Base-by-base conservation (phyloP, 1,284 basidiomycete genomes). In the Sphagnurus paluster region DNA sequence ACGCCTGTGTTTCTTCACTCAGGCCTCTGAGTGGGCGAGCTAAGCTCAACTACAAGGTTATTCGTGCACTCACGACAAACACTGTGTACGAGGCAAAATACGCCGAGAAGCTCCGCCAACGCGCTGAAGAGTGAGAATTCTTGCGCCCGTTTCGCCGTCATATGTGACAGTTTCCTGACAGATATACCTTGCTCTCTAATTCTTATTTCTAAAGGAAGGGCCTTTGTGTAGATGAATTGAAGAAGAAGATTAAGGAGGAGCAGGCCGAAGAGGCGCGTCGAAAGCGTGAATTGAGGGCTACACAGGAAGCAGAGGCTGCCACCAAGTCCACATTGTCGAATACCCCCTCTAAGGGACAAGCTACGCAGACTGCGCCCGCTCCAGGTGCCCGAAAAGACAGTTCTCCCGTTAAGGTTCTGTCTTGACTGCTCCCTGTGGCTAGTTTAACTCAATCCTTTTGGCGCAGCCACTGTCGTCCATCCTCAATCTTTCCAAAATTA, bases 401-500 rank as follows among this genome's bases (percentile, higher is more conserved):
- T 50, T 82, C 84, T 14, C 87, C 86, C 6, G 69, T 89, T 39
- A 87, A 84, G 72, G 85, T 80, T 56, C 19, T 33, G 7, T 34
- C 20, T 49, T 23, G 16, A 16, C n/a, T n/a, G 19, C 14, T 29
- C 4, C 21, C 16, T 42, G 20, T 42, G 26, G 11, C 35, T 47
- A 41, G 9, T 21, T 26, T 48, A 24, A 42, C 37, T 26, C 30
- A 41, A 29, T 43, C 20, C 23, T 24, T 26, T 30, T 5, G 16
- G 14, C n/a, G 23, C 56, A 96, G 93, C 85, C 92, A 13, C 74
- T 97, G 11, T 78, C 82, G 14, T 81, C 79, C 7, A 87, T 96
- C 48, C 70, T 97, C 56, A 92, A 95, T 65, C 65, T 94, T 10
- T 70, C 81, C 13, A 80, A 84, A 45, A 67, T 95, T 7, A 62